Evolutionary conservation across 1,284 basidiomycete genomes (phyloP), one percentile per base, ranked within the genome.

Genomic region (Apiotrichum sp.): DNA sequence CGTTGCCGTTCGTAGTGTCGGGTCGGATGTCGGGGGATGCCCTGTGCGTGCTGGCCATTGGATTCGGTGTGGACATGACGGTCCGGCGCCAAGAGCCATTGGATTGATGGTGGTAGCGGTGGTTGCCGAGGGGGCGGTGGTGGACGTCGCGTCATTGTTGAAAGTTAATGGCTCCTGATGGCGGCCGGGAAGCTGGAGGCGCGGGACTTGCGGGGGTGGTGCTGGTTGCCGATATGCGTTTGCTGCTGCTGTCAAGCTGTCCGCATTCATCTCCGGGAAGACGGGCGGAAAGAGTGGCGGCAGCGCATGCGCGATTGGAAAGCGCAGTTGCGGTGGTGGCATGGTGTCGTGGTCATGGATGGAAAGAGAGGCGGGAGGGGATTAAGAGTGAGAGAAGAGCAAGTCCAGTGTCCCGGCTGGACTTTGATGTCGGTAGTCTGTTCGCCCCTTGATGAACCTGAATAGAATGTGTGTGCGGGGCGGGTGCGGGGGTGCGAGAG

Each of bases 131-230:
- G 9, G 13, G 8, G 50, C 44, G n/a, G 44, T 56, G 34, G 44
- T 45, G 42, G 42, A 42, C 41, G 35, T 55, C 48, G 43, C 53
- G n/a, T 53, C 53, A 13, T 52, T 48, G 16, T 55, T 55, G n/a
- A 60, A 55, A 6, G 31, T 42, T 9, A 53, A 34, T 0, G 64
- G 63, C 16, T 69, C 67, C 57, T 73, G 73, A 56, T 74, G 73
- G 41, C 73, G 53, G 0, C 61, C 59, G 3, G 65, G 49, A 0
- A 73, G 59, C 41, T 72, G 71, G 6, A 72, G 60, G 16, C 65
- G 53, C 14, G 73, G 73, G 8, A 73, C 50, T 35, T 66, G 63
- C 6, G 73, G 73, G 34, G 73, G 73, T 29, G 71, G 73, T 1
- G 71, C 71, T 8, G 71, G 71, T 52, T 73, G 69, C 13, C 67